Evolutionary conservation across 371 early-diverging fungal genomes (phyloP).

Genomic region (Fennellomyces sp.): DNA sequence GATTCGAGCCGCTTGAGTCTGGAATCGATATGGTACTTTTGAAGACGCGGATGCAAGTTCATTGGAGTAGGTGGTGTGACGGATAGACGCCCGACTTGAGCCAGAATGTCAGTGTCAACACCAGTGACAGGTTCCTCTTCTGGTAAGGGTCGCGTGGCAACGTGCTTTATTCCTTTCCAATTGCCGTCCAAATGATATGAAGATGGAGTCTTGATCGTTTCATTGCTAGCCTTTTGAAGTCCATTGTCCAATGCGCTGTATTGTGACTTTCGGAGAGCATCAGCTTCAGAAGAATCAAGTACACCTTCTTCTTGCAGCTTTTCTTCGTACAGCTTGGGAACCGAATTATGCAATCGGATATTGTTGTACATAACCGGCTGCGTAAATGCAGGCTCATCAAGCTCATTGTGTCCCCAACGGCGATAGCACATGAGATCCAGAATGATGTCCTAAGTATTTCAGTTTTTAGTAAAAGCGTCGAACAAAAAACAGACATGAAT

Average conservation of each 20-base stretch:
- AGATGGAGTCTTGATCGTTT: constrained; percentile 21
- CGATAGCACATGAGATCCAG: constrained; percentile 94
- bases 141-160: constrained; percentile 18
- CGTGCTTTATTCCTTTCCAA: constrained; percentile 71
- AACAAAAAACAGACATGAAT: background rate
- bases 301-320: constrained; percentile 48
- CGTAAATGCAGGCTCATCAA: constrained; percentile 97
- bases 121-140: constrained; percentile 56
- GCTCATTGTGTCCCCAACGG: constrained; percentile 96
- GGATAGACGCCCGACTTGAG: constrained; percentile 72
- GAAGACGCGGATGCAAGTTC: constrained; percentile 81
- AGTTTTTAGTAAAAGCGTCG: background rate
- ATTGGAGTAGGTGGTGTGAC: constrained; percentile 70
- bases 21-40: constrained; percentile 87
- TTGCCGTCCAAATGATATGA: constrained; percentile 68
- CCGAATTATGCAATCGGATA: constrained; percentile 82
- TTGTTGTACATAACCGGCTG: constrained; percentile 96
- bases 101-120: constrained; percentile 56
- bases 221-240: constrained; percentile 55
- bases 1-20: constrained; percentile 71
- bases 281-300: constrained; percentile 37
- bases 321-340: constrained; percentile 83
- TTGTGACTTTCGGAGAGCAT: constrained; percentile 57
- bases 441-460: constrained; percentile 68
- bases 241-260: constrained; percentile 60